Evolutionary conservation across 2,329 filamentous ascomycete genomes (phyloP).

Genomic region (Penicillium expansum): DNA sequence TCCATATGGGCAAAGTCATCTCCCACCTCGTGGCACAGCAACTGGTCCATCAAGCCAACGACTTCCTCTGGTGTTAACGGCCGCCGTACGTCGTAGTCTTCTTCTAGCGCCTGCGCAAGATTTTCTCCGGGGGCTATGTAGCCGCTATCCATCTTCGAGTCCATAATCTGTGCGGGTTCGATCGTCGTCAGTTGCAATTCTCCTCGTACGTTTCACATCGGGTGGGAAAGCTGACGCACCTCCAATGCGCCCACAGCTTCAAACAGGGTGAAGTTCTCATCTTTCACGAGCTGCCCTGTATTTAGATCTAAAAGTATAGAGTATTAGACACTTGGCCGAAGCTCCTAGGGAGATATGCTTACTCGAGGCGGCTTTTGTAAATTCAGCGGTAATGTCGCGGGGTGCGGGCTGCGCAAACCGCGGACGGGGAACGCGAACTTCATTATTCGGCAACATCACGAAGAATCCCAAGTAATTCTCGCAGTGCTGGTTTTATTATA

Average conservation of each 20-base stretch:
- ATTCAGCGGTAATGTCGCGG: conserved; percentile 57
- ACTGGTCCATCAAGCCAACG: conserved; percentile 88
- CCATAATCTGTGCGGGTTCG: conserved; percentile 73
- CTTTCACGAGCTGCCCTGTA: conserved; percentile 83
- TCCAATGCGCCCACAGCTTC: conserved; percentile 80
- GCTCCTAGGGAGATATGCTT: conserved; percentile 8
- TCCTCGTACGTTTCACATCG: conserved; percentile 4
- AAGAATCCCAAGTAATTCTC: conserved; percentile 21
- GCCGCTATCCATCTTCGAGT: conserved; percentile 97
- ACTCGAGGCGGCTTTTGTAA: conserved; percentile 54
- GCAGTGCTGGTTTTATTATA: conserved; percentile 24
- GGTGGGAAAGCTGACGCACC: conserved; percentile 36
- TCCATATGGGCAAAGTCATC: not conserved
- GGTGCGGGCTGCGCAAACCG: conserved; percentile 39
- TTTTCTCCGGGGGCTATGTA: conserved; percentile 70
- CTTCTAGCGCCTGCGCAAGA: conserved; percentile 61
- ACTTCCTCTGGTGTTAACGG: conserved; percentile 73
- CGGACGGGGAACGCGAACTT: conserved; percentile 31
- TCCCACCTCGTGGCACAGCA: conserved; percentile 79
- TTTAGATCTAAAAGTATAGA: conserved; percentile 58
- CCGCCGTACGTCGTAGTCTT: conserved; percentile 71
- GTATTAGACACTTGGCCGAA: conserved; percentile 1
- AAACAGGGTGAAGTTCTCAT: conserved; percentile 90
- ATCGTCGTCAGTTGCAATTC: conserved; percentile 16
- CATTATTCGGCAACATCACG: conserved; percentile 37